Conservation (phyloP, 2,329 filamentous ascomycete genomes). For the Tolypocladium sp. region DNA sequence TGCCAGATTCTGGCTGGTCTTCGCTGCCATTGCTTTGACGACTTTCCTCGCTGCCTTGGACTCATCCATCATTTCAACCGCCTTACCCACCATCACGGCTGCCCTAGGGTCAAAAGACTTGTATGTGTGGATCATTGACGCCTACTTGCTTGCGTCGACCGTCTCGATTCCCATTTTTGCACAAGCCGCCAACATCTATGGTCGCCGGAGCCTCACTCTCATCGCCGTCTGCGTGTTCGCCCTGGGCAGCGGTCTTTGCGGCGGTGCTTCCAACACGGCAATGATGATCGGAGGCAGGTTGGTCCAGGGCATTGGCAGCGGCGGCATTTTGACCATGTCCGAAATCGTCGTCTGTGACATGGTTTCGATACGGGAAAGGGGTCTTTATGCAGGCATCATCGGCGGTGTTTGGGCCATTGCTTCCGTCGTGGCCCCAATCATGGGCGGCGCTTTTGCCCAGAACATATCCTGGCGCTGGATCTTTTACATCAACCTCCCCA, state of each 20-base stretch:
- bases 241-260: conserved; percentile 14
- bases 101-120: conserved; percentile 9
- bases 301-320: conserved; percentile 30
- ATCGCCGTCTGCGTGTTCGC: conserved; percentile 10
- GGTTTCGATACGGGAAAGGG: conserved; percentile 35
- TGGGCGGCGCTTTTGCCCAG: conserved; percentile 10
- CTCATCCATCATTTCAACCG: conserved; percentile 19
- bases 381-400: conserved; percentile 26
- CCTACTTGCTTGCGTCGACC: conserved; percentile 11
- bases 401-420: conserved; percentile 19
- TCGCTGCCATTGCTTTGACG: conserved; percentile 10
- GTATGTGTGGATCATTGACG: conserved; percentile 17
- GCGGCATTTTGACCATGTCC: conserved; percentile 10
- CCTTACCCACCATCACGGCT: conserved; percentile 15
- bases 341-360: conserved; percentile 30
- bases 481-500: conserved; percentile 31
- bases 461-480: conserved; percentile 25
- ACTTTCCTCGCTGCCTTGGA: conserved; percentile 16
- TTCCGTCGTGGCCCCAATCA: conserved; percentile 15
- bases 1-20: conserved; percentile 11
- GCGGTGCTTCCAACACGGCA: conserved; percentile 9
- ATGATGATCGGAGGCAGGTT: conserved; percentile 33
- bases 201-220: conserved; percentile 31
- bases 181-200: conserved; percentile 39
- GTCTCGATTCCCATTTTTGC: conserved; percentile 19